phyloP scores from a whole-genome alignment of 192 early-diverging fungal genomes.

The Coemansia sp. region DNA sequence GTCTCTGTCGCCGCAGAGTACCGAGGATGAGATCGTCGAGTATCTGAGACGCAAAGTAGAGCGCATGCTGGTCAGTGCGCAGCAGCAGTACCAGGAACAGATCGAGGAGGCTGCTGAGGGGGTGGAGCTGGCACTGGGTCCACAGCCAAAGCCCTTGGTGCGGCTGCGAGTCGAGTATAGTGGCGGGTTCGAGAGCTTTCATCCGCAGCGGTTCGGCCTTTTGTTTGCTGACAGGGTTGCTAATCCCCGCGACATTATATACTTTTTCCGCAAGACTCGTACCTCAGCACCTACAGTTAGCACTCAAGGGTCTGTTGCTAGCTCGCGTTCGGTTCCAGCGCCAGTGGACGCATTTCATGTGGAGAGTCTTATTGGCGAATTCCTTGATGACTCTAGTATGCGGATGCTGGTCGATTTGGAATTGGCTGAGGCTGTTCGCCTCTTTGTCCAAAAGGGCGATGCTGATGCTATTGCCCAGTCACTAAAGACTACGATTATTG shows the following conservation, averaged over 20 bases:
- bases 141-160: conserved; percentile 70
- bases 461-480: conserved; percentile 78
- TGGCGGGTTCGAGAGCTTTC: conserved; percentile 80
- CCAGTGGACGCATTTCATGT: conserved; percentile 69
- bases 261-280: conserved; percentile 69
- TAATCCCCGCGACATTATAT: conserved; percentile 84
- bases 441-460: conserved; percentile 86
- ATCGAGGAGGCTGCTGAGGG: conserved; percentile 20
- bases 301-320: conserved; percentile 21
- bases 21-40: conserved; percentile 58
- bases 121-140: conserved; percentile 40
- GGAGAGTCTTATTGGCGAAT: conserved; percentile 76
- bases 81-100: conserved; percentile 60
- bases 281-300: background rate
- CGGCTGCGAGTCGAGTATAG: conserved; percentile 87
- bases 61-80: conserved; percentile 67
- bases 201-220: conserved; percentile 84
- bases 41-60: conserved; percentile 55
- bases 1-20: conserved; percentile 57
- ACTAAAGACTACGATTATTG: conserved; percentile 31
- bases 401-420: conserved; percentile 74
- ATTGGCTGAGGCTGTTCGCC: conserved; percentile 70
- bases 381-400: conserved; percentile 67
- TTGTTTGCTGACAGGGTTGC: conserved; percentile 79
- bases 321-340: conserved; percentile 56